These are phyloP conservation scores for Thermothelomyces thermophilus DNA, from an alignment of 2,329 filamentous ascomycete genomes.

Conservation along the genomic window DNA sequence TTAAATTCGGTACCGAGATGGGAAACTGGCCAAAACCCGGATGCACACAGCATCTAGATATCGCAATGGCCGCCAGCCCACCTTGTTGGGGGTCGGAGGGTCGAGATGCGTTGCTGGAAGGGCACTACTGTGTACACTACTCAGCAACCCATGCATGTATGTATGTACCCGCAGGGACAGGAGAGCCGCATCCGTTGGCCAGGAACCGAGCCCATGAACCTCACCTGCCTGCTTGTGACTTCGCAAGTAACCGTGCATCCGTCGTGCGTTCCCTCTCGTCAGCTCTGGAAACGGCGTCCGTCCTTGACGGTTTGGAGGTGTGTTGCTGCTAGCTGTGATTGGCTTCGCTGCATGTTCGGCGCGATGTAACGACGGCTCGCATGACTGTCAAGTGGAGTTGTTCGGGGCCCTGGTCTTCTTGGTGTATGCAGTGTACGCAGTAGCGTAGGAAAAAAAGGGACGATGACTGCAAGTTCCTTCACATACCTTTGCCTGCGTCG, in stretches of 20 bases:
- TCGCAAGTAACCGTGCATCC: no score
- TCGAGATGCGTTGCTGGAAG: no score
- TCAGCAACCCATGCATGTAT: neutral
- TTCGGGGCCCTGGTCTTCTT: constrained; percentile 4
- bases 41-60: neutral
- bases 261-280: neutral
- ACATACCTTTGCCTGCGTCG: neutral
- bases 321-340: constrained; percentile 13
- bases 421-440: no score
- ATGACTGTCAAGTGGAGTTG: constrained; percentile 14
- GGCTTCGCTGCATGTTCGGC: constrained; percentile 7
- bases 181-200: neutral
- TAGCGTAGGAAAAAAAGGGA: no score
- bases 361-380: constrained; percentile 21
- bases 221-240: no score
- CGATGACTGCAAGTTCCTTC: no score
- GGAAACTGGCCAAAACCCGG: constrained; percentile 4
- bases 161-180: constrained; percentile 1
- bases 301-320: neutral
- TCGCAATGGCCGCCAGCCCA: no score
- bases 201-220: neutral
- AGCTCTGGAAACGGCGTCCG: neutral
- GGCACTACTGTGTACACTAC: no score
- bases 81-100: no score
- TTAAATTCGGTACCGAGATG: constrained; percentile 16